A percentile compares a stretch with the other conserved stretches of the same genome.
phyloP scores from a whole-genome alignment of 805 yeast genomes.

The Metschnikowia bowlesiae region DNA sequence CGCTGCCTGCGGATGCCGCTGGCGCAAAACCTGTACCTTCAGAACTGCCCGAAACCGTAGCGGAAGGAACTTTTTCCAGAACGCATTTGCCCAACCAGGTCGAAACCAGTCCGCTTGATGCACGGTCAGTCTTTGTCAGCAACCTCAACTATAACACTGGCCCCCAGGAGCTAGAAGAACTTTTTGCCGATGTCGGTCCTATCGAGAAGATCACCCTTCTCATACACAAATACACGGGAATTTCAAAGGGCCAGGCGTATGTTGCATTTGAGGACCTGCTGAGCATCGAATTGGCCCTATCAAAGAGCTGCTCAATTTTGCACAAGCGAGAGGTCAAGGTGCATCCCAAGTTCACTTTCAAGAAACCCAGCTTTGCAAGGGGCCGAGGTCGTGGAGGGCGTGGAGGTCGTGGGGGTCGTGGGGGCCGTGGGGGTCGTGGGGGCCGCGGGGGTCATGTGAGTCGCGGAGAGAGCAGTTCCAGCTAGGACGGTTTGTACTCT shows the following conservation, averaged over 20 bases:
- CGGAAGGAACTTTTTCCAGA: background rate
- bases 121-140: slow-evolving; percentile 52
- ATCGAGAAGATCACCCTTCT: slow-evolving; percentile 52
- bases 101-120: slow-evolving; percentile 36
- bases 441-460: too few species aligned
- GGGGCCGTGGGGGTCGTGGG: slow-evolving; percentile 22
- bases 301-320: slow-evolving; percentile 37
- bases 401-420: slow-evolving; percentile 23
- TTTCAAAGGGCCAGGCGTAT: slow-evolving; percentile 59
- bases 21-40: background rate
- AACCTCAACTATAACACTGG: slow-evolving; percentile 47
- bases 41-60: background rate
- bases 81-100: background rate
- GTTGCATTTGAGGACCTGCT: slow-evolving; percentile 48
- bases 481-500: too few species aligned
- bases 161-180: slow-evolving; percentile 47
- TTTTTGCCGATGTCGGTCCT: slow-evolving; percentile 42
- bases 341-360: slow-evolving; percentile 49
- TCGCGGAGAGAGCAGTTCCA: too few species aligned
- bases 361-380: background rate
- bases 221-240: slow-evolving; percentile 41
- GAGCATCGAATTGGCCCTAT: slow-evolving; percentile 45
- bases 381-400: slow-evolving; percentile 15
- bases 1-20: background rate
- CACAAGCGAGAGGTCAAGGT: slow-evolving; percentile 47